These are phyloP conservation scores for Phytophthora sp. DNA, from an alignment of 352 stramenopile species.

Conservation along the genomic window DNA sequence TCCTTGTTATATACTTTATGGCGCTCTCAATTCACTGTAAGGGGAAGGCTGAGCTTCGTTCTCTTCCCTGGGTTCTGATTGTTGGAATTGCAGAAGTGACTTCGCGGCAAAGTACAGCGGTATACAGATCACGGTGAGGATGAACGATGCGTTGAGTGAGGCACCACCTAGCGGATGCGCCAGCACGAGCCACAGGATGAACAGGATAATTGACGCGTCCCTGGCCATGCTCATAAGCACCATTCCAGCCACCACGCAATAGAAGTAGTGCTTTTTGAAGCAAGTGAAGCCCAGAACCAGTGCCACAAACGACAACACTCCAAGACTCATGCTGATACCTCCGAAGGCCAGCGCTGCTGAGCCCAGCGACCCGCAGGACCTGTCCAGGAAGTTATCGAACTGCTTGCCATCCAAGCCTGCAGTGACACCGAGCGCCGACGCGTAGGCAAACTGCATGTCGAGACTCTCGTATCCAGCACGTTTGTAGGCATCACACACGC, in stretches of 20 bases:
- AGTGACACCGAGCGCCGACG: constrained; percentile 35
- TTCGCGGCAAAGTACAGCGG: constrained; percentile 53
- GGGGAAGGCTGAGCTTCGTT: no score
- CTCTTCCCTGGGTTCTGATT: no score
- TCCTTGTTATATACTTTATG: no score
- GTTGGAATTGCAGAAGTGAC: constrained; percentile 31
- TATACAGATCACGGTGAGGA: constrained; percentile 52
- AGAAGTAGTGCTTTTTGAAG: constrained; percentile 72
- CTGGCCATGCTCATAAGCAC: constrained; percentile 49
- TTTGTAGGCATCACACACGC: constrained; percentile 64
- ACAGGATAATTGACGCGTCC: constrained; percentile 54
- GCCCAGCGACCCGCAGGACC: constrained; percentile 59
- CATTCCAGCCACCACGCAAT: constrained; percentile 55
- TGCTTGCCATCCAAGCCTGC: constrained; percentile 54
- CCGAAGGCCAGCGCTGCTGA: constrained; percentile 51
- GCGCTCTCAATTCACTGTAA: no score
- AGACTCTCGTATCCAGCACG: constrained; percentile 32
- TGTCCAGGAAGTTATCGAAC: constrained; percentile 68
- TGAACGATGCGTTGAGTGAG: constrained; percentile 58
- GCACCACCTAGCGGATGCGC: constrained; percentile 57
- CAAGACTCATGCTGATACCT: constrained; percentile 43
- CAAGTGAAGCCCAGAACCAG: constrained; percentile 68
- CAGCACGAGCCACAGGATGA: constrained; percentile 64
- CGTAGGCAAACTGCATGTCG: constrained; percentile 36
- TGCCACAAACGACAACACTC: constrained; percentile 53